Evolutionary conservation across 2,329 filamentous ascomycete species (phyloP).

Genomic region (Elsinoe arachidis): DNA sequence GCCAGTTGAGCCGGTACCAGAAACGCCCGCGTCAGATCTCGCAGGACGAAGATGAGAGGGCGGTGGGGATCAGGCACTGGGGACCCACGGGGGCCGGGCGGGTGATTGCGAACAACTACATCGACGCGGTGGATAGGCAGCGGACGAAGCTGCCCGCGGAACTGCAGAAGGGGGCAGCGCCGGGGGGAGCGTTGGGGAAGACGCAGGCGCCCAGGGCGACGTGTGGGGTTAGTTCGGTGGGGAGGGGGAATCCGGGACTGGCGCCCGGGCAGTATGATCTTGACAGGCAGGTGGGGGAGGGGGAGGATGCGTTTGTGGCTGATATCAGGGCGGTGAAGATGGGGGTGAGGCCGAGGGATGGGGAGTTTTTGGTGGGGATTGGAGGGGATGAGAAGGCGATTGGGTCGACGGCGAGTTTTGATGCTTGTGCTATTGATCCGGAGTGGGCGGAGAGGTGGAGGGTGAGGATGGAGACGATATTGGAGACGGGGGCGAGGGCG

Average conservation of each 20-base stretch:
- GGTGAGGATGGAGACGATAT: slow-evolving; percentile 7
- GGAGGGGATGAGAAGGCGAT: slow-evolving; percentile 31
- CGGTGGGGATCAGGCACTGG: slow-evolving; percentile 20
- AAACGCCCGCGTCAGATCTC: slow-evolving; percentile 28
- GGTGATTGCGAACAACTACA: slow-evolving; percentile 37
- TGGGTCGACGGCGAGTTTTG: slow-evolving; percentile 34
- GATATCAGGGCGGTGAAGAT: slow-evolving; percentile 31
- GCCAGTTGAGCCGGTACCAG: slow-evolving; percentile 37
- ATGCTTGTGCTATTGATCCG: slow-evolving; percentile 21
- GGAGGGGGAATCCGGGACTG: slow-evolving; percentile 29
- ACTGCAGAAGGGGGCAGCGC: slow-evolving; percentile 23
- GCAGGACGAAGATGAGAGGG: slow-evolving; percentile 16
- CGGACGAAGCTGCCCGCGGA: slow-evolving; percentile 28
- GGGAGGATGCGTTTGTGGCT: slow-evolving; percentile 31
- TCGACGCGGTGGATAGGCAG: slow-evolving; percentile 33
- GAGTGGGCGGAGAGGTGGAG: slow-evolving; percentile 13
- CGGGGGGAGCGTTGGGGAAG: slow-evolving; percentile 32
- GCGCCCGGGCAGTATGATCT: slow-evolving; percentile 23
- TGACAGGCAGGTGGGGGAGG: slow-evolving; percentile 12
- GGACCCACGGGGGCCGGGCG: slow-evolving; percentile 31
- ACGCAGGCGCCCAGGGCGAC: slow-evolving; percentile 31
- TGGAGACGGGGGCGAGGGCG: slow-evolving; percentile 1
- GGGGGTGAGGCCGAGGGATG: slow-evolving; percentile 36
- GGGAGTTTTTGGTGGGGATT: slow-evolving; percentile 39
- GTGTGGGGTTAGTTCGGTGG: slow-evolving; percentile 38